phyloP scores from a whole-genome alignment of 345 rosid genomes.

The Excoecaria agallocha region DNA sequence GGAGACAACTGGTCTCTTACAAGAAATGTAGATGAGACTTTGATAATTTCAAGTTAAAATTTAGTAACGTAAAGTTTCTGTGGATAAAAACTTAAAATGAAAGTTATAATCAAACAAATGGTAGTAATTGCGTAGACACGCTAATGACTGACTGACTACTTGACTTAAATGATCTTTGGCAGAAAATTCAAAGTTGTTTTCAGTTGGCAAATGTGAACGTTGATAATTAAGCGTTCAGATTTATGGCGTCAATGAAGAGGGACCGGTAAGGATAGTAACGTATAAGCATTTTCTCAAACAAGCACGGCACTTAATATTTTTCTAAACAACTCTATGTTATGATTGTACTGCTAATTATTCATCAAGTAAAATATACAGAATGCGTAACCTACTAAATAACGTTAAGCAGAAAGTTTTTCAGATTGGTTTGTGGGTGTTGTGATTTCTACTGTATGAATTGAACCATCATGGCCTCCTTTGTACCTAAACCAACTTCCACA shows the following conservation, averaged over 20 bases:
- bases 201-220: neutral
- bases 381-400: neutral
- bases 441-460: neutral
- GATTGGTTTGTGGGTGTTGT: neutral
- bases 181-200: neutral
- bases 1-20: too few relatives aligned
- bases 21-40: too few relatives aligned
- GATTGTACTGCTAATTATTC: neutral
- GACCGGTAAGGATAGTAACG: neutral
- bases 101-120: too few relatives aligned
- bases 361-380: neutral
- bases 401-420: neutral
- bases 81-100: too few relatives aligned
- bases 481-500: constrained; percentile 45
- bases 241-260: too few relatives aligned
- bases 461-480: constrained; percentile 15
- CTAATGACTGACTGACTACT: too few relatives aligned
- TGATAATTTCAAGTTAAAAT: too few relatives aligned
- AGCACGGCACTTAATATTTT: neutral
- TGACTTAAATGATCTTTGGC: neutral
- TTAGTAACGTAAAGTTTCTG: too few relatives aligned
- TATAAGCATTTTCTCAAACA: neutral
- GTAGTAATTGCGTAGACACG: too few relatives aligned
- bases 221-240: too few relatives aligned
- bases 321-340: neutral